Evolutionary conservation across 257 asterid genomes (phyloP).

Genomic region (Cordia subcordata): DNA sequence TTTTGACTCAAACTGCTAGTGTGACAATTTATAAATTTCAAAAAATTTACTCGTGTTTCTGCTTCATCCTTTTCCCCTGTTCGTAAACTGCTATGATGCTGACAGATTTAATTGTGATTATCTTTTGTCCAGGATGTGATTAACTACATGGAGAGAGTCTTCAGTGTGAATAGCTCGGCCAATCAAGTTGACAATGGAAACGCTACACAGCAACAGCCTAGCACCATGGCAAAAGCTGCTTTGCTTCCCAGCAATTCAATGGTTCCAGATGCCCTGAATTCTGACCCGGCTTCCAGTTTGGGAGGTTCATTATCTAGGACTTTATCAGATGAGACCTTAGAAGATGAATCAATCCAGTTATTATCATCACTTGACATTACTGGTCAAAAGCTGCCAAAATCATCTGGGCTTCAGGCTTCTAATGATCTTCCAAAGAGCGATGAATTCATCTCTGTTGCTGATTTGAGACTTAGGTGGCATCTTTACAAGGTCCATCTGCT

Average conservation of each 20-base stretch:
- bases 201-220: slow-evolving; percentile 44
- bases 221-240: slow-evolving; percentile 39
- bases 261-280: slow-evolving; percentile 41
- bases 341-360: slow-evolving; percentile 64
- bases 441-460: slow-evolving; percentile 47
- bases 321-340: slow-evolving; percentile 75
- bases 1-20: background rate
- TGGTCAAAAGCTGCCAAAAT: slow-evolving; percentile 45
- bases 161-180: slow-evolving; percentile 45
- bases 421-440: slow-evolving; percentile 48
- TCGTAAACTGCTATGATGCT: background rate
- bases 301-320: slow-evolving; percentile 61
- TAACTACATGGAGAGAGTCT: slow-evolving; percentile 78
- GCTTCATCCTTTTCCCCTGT: too few species aligned
- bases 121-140: slow-evolving; percentile 73
- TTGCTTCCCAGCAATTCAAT: slow-evolving; percentile 39
- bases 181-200: slow-evolving; percentile 64
- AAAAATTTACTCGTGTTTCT: too few species aligned
- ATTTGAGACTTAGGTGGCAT: slow-evolving; percentile 68
- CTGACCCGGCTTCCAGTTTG: slow-evolving; percentile 40
- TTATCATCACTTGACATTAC: slow-evolving; percentile 57
- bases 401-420: slow-evolving; percentile 47
- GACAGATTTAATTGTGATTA: slow-evolving; percentile 16
- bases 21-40: too few species aligned
- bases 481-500: slow-evolving; percentile 76